Percentiles rank a stretch among this genome's conserved stretches.
Evolutionary conservation across 2,329 filamentous ascomycete species (phyloP).

Genomic region (Daldinia eschscholtzii): DNA sequence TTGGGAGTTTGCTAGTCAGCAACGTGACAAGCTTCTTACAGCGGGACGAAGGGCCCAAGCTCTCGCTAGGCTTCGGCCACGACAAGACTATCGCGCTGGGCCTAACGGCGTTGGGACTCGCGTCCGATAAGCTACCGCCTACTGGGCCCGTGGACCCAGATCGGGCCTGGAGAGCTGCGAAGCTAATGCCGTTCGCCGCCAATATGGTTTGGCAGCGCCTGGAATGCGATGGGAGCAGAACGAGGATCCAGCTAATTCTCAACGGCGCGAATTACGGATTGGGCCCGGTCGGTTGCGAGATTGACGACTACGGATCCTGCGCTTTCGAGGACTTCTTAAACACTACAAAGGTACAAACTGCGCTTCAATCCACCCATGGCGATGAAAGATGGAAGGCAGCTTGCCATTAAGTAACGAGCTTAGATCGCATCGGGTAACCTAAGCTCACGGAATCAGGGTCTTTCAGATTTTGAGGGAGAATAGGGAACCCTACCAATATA

Average conservation of each 20-base stretch:
- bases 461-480: background rate
- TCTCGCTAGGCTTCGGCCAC: conserved; percentile 46
- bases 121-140: conserved; percentile 32
- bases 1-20: conserved; percentile 42
- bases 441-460: background rate
- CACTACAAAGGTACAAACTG: conserved; percentile 34
- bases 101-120: conserved; percentile 43
- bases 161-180: conserved; percentile 41
- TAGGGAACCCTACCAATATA: background rate
- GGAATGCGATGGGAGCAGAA: conserved; percentile 33
- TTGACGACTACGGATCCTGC: conserved; percentile 44
- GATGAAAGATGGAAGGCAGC: conserved; percentile 40
- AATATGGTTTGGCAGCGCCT: conserved; percentile 44
- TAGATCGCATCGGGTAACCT: background rate
- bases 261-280: conserved; percentile 46
- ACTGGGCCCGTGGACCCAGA: conserved; percentile 39
- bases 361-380: conserved; percentile 40
- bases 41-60: conserved; percentile 23
- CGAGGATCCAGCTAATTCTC: conserved; percentile 43
- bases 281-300: conserved; percentile 40
- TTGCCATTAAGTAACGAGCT: conserved; percentile 18
- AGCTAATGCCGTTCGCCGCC: conserved; percentile 43
- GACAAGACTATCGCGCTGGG: conserved; percentile 46
- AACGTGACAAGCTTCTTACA: conserved; percentile 43
- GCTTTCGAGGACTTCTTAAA: conserved; percentile 40